Evolutionary conservation across 306 rosid species (phyloP).

Genomic region (Rosa rugosa): DNA sequence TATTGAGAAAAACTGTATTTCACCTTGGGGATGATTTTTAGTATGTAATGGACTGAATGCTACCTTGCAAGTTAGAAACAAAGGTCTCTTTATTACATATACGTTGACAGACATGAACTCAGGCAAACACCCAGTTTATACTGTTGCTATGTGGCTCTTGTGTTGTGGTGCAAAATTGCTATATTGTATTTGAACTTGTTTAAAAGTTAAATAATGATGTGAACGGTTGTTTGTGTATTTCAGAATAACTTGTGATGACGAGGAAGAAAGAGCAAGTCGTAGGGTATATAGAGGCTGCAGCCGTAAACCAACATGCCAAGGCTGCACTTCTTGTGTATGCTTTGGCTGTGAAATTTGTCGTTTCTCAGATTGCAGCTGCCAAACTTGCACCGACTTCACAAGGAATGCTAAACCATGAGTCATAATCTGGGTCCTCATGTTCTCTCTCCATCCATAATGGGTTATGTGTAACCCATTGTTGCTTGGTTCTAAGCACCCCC

Average conservation of each 20-base stretch:
- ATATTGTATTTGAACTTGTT: not conserved
- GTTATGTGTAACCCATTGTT: constrained; percentile 15
- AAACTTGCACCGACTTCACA: constrained; percentile 92
- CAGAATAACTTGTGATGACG: constrained; percentile 83
- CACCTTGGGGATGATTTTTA: not conserved
- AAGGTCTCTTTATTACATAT: not conserved
- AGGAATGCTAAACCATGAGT: constrained; percentile 64
- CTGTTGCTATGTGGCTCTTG: not conserved
- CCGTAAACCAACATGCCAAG: constrained; percentile 82
- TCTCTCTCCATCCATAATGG: constrained; percentile 18
- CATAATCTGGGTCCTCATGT: constrained; percentile 3
- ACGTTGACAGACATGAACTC: not conserved
- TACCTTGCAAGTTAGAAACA: not conserved
- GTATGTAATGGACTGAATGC: not conserved
- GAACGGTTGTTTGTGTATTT: constrained; percentile 6
- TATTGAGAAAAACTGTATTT: not conserved
- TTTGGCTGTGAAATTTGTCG: constrained; percentile 90
- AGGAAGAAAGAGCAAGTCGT: constrained; percentile 89
- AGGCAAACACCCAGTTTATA: not conserved
- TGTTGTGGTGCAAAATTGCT: not conserved
- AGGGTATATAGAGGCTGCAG: constrained; percentile 84
- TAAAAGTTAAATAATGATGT: not conserved
- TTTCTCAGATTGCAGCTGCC: constrained; percentile 94
- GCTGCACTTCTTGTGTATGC: constrained; percentile 97
- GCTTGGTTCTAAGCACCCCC: constrained; percentile 17